phyloP scores from a whole-genome alignment of 345 rosid genomes.

The Leavenworthia alabamica region DNA sequence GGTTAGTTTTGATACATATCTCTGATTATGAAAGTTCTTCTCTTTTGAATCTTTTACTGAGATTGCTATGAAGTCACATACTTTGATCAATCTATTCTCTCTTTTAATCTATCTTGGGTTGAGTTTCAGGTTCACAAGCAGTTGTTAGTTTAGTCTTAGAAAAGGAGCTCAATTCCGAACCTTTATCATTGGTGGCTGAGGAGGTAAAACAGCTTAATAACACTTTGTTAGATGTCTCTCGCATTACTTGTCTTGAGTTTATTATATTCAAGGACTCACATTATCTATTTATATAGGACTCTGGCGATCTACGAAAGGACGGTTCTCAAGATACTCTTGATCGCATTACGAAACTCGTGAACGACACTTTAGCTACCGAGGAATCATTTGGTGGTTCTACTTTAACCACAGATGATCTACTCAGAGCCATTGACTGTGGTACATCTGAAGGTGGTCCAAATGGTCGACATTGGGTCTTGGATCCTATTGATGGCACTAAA shows the following conservation, averaged over 20 bases:
- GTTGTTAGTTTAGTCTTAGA: slow-evolving; percentile 70
- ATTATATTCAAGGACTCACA: slow-evolving; percentile 4
- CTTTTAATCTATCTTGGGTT: background rate
- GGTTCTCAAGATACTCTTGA: slow-evolving; percentile 52
- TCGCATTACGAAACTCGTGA: slow-evolving; percentile 77
- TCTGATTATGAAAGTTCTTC: background rate
- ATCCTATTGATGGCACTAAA: slow-evolving; percentile 98
- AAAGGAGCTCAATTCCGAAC: slow-evolving; percentile 59
- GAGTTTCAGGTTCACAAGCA: slow-evolving; percentile 80
- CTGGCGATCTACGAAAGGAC: slow-evolving; percentile 65
- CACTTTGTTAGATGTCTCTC: background rate
- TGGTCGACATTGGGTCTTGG: slow-evolving; percentile 97
- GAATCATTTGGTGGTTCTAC: slow-evolving; percentile 41
- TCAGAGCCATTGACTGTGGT: slow-evolving; percentile 69
- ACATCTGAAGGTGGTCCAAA: slow-evolving; percentile 82
- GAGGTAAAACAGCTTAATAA: slow-evolving; percentile 48
- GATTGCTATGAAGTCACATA: background rate
- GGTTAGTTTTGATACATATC: slow-evolving; percentile 41
- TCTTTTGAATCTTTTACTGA: background rate
- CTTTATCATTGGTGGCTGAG: slow-evolving; percentile 86
- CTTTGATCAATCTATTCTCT: background rate
- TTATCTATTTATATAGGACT: slow-evolving; percentile 46
- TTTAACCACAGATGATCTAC: slow-evolving; percentile 61
- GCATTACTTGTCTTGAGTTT: background rate
- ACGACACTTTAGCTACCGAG: slow-evolving; percentile 62